Evolutionary conservation across 148 eudicot species (phyloP), one percentile per base, ranked within the genome.

Genomic region (Fagopyrum tataricum): DNA sequence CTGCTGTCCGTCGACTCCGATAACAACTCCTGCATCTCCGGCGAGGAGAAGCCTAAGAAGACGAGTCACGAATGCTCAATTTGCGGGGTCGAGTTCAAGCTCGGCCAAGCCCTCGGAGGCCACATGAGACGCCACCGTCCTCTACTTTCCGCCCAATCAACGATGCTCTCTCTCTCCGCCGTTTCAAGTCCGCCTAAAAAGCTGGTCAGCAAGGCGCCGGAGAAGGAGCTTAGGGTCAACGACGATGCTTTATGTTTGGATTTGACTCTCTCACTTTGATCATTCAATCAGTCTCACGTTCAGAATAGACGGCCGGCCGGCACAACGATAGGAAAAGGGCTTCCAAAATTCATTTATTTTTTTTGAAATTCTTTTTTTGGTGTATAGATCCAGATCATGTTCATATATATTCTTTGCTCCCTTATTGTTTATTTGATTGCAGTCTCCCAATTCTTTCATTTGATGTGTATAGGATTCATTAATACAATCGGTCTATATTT

Each of bases 61-160:
- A 70, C 82, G 43, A 68, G 61, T 43, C 81, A 84, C 79, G 81
- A 81, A 71, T 84, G 87, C 64, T 67, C 87, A 0, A 64, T 84
- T 1, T 84, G 87, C 67, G 87, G 87, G 72, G 76, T 56, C 2
- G 87, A 81, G 79, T 84, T 84, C 41, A 66, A 79, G 3, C 53
- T 75, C 13, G 87, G 87, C 43, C 87, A 84, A 62, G 87, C 87
- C 4, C 47, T 84, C 68, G 87, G 87, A 8, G 84, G 87, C 15
- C 84, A 84, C 74, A 84, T 81, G 84, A 74, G 87, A 73, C 77
- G 85, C 51, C 87, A 84, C 74, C 67, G 81, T 39, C 72, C 75
- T 40, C 20, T 14, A 3, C 20, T 14, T 10, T 48, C 2, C 61
- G 43, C 59, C 1, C 5, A 2, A 42, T 42, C 76, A 7, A 43